Percentiles rank a stretch among this genome's conserved stretches.
These are phyloP conservation scores for Chlamydomonas schloesseri DNA, from an alignment of 139 green algal species.

Conservation along the genomic window DNA sequence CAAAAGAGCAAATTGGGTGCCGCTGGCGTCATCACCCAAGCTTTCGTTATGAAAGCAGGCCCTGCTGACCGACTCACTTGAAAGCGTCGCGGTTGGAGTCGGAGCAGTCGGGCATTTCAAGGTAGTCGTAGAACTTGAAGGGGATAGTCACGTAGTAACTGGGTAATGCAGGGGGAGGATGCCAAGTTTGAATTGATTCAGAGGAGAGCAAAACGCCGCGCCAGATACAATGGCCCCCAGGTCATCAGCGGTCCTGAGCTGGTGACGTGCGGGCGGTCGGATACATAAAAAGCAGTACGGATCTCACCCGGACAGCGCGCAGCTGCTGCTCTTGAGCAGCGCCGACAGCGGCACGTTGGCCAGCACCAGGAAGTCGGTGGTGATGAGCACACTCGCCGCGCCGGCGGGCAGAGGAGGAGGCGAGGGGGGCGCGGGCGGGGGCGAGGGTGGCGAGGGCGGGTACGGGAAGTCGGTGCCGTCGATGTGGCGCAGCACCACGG, in stretches of 20 bases:
- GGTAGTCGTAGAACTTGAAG: neutral
- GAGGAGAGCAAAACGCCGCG: too few species aligned
- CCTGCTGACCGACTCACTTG: too few species aligned
- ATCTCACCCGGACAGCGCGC: neutral
- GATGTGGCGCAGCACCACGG: slow-evolving; percentile 12
- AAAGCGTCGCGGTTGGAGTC: neutral
- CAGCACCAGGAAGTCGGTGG: slow-evolving; percentile 30
- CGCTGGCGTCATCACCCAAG: too few species aligned
- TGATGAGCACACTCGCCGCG: neutral
- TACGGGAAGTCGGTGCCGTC: neutral
- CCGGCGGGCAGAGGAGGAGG: neutral
- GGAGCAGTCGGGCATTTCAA: neutral
- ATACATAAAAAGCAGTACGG: too few species aligned
- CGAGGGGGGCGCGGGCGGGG: neutral
- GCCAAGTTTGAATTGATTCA: too few species aligned
- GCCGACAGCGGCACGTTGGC: neutral
- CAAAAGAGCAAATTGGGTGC: too few species aligned
- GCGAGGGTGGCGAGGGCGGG: neutral
- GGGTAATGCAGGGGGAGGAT: too few species aligned
- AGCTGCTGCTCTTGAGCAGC: neutral
- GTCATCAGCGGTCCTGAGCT: too few species aligned
- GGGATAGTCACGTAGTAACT: neutral
- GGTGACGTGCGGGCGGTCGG: too few species aligned
- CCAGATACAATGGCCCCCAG: too few species aligned
- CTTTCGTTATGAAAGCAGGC: too few species aligned